Base-by-base conservation (phyloP, 140 eudicot species). In the Flaveria floridana region DNA sequence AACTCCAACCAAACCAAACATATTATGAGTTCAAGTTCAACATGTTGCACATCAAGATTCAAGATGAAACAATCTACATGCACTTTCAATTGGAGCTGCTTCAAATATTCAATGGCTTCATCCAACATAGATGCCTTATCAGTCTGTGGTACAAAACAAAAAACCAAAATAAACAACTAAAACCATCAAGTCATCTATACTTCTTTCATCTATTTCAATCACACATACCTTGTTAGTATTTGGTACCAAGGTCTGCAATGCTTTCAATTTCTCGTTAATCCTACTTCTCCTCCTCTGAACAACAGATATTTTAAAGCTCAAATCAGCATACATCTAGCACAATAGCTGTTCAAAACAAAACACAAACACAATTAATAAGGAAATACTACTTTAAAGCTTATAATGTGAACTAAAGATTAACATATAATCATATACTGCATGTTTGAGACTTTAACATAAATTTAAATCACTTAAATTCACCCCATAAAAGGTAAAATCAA, bases 71-170 rank as follows among this genome's bases (percentile, higher is more conserved):
- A 20, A 67, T 70, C 50, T 63, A 91, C 97, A 92, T 91, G 97
- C 41, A 91, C 97, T 83, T 88, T 89, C 26, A 91, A 81, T 70
- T 91, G 95, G 18, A 88, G 97, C 79, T 91, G 95, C 72, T 91
- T 91, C 78, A 91, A 82, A 79, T 91, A 91, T 74, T 91, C 97
- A 76, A 91, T 91, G n/a, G 92, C 97, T 81, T 91, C 97, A 82
- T 91, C 96, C 83, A 91, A 79, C 97, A 88, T 91, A 21, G 23
- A 21, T 21, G 23, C 23, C 23, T 21, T 21, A 21, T 21, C 23
- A 21, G 23, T 21, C 23, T 21, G 1, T 21, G 23, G 23, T 21
- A 21, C 23, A 21, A 21, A 21, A 21, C 23, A 21, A 21, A 21
- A 21, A 21, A 21, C 23, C 23, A 21, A 21, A 21, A 21, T 21